A percentile compares a stretch with the other conserved stretches of the same genome.
phyloP scores from a whole-genome alignment of 108 stramenopile genomes.

The Poteriospumella lacustris region DNA sequence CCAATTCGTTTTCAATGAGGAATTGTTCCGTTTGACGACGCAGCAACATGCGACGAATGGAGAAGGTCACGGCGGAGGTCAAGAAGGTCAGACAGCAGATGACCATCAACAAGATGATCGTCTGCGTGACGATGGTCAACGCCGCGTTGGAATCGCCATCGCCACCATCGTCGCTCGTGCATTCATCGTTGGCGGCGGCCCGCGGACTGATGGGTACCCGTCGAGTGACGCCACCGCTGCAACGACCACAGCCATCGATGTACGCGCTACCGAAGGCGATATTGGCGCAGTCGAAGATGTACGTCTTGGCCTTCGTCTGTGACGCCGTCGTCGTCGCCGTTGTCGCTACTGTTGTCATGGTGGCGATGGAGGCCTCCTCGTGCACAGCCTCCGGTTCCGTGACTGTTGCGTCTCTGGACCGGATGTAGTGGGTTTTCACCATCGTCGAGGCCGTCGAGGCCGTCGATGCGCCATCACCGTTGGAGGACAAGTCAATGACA shows the following conservation, averaged over 20 bases:
- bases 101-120: slow-evolving; percentile 19
- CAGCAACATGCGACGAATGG: not conserved
- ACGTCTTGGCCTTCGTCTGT: not conserved
- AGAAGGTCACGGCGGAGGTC: not conserved
- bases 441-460: too few relatives aligned
- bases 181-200: not conserved
- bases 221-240: slow-evolving; percentile 1
- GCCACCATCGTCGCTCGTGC: not conserved
- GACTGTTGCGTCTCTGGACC: too few relatives aligned
- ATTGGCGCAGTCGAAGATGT: not conserved
- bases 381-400: too few relatives aligned
- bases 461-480: too few relatives aligned
- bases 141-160: not conserved
- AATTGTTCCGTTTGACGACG: not conserved
- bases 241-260: not conserved
- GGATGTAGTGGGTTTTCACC: too few relatives aligned
- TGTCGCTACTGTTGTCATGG: not conserved
- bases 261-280: not conserved
- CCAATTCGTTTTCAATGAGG: not conserved
- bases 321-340: not conserved
- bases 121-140: not conserved
- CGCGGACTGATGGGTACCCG: not conserved
- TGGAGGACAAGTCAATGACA: too few relatives aligned
- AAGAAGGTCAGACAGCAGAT: slow-evolving; percentile 26
- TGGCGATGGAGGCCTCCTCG: too few relatives aligned